A percentile compares a stretch with the other conserved stretches of the same genome.
These are phyloP conservation scores for Penicillium roqueforti DNA, from an alignment of 495 filamentous ascomycete genomes.

Conservation along the genomic window DNA sequence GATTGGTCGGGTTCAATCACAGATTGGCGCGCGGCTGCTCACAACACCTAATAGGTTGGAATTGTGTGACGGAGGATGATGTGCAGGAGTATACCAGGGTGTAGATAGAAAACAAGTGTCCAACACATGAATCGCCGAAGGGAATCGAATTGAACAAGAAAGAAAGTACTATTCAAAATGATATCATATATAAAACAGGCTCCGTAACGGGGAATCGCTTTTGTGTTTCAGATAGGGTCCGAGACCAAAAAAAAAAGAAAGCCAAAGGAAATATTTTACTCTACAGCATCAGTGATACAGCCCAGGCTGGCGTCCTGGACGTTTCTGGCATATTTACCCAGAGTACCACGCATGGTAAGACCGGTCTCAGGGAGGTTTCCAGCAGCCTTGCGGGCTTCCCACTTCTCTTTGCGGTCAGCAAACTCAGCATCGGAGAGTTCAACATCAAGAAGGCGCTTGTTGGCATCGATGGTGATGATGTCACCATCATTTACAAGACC, in stretches of 20 bases:
- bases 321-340: conserved; percentile 82
- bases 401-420: conserved; percentile 57
- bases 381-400: conserved; percentile 43
- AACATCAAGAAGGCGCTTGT: conserved; percentile 48
- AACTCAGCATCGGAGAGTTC: conserved; percentile 55
- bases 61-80: background rate
- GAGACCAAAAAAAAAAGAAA: conserved; percentile 1
- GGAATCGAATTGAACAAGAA: conserved; percentile 9
- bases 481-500: conserved; percentile 54
- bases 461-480: conserved; percentile 52
- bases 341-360: conserved; percentile 62
- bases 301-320: conserved; percentile 69
- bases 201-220: conserved; percentile 24
- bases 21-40: background rate
- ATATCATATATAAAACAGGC: conserved; percentile 25
- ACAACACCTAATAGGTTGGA: background rate
- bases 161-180: conserved; percentile 14
- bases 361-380: conserved; percentile 35
- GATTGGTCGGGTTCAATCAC: background rate
- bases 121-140: background rate
- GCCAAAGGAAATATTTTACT: conserved; percentile 22
- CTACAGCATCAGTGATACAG: conserved; percentile 46
- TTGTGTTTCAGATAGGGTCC: conserved; percentile 16
- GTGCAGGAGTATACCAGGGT: background rate
- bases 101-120: background rate